Conservation (phyloP, 768 basidiomycete genomes). For the Calocera viscosa region DNA sequence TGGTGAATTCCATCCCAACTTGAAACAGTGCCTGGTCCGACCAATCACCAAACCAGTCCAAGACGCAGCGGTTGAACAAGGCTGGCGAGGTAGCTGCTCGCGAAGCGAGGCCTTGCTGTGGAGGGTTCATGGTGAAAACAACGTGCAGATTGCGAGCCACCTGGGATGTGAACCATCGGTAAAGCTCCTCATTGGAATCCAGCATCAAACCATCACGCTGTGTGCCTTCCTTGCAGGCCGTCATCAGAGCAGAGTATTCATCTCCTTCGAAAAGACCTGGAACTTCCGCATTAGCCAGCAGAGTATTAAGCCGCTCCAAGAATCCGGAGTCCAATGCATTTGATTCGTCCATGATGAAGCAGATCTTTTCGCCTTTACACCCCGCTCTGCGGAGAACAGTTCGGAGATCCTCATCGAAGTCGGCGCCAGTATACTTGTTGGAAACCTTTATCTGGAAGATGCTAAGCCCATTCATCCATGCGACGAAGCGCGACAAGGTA, state of each 20-base stretch:
- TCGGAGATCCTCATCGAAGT: slow-evolving; percentile 95
- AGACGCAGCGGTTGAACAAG: slow-evolving; percentile 94
- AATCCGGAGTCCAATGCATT: slow-evolving; percentile 98
- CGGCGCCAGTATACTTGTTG: slow-evolving; percentile 96
- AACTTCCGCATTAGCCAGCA: slow-evolving; percentile 99
- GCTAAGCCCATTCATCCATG: slow-evolving; percentile 98
- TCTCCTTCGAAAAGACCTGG: slow-evolving; percentile 99
- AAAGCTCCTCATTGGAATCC: slow-evolving; percentile 93
- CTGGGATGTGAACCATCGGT: slow-evolving; percentile 97
- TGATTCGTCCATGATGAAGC: slow-evolving; percentile 99
- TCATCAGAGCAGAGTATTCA: slow-evolving; percentile 95
- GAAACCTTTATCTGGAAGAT: slow-evolving; percentile 99
- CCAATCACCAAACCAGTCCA: slow-evolving; percentile 99
- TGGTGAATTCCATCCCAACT: slow-evolving; percentile 94
- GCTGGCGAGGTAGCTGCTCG: slow-evolving; percentile 96
- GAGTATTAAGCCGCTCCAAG: slow-evolving; percentile 98
- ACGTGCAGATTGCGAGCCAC: slow-evolving; percentile 97
- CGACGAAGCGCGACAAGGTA: slow-evolving; percentile 92
- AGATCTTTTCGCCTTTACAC: slow-evolving; percentile 97
- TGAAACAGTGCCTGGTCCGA: slow-evolving; percentile 97
- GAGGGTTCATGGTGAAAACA: slow-evolving; percentile 99
- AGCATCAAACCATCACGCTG: slow-evolving; percentile 96
- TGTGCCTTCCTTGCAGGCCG: slow-evolving; percentile 98
- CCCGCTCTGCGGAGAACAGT: slow-evolving; percentile 89
- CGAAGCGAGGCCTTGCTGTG: slow-evolving; percentile 87